Conservation (phyloP, 2,329 filamentous ascomycete genomes). For the Calonectria henricotiae region DNA sequence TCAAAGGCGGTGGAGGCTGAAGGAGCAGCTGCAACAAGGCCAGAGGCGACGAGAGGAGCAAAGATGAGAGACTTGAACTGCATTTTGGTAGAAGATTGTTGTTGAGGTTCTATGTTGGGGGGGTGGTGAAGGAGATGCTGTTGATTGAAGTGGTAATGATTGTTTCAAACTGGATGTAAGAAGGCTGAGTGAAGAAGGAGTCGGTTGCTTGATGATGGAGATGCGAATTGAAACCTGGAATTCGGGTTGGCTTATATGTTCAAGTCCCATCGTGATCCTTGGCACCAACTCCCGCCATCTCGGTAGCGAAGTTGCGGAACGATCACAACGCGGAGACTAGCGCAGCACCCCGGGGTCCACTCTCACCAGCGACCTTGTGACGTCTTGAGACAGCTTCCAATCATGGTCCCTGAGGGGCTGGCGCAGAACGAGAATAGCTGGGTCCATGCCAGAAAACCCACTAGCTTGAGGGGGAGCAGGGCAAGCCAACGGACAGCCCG, state of each 20-base stretch:
- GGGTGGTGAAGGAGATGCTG: constrained; percentile 4
- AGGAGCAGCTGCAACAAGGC: constrained; percentile 53
- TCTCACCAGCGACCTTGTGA: constrained; percentile 1
- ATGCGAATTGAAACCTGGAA: background rate
- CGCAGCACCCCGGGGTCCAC: constrained; percentile 1
- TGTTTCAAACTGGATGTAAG: background rate
- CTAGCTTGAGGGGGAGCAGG: constrained; percentile 3
- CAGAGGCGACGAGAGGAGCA: constrained; percentile 49
- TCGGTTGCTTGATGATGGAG: background rate
- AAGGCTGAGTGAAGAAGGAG: background rate
- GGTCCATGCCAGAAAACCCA: background rate
- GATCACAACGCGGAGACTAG: constrained; percentile 5
- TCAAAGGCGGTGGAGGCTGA: constrained; percentile 61
- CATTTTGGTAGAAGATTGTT: constrained; percentile 47
- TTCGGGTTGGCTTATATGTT: background rate
- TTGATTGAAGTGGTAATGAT: background rate
- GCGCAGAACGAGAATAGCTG: constrained; percentile 19
- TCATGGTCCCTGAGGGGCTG: background rate
- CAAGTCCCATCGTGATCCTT: too few species aligned
- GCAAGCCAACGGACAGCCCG: constrained; percentile 12
- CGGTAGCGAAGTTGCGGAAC: background rate
- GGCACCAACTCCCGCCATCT: background rate
- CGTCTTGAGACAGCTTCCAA: constrained; percentile 14
- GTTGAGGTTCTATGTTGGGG: background rate
- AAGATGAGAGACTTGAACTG: constrained; percentile 52